phyloP scores from a whole-genome alignment of 495 filamentous ascomycete species.

The Annulohypoxylon moriforme region DNA sequence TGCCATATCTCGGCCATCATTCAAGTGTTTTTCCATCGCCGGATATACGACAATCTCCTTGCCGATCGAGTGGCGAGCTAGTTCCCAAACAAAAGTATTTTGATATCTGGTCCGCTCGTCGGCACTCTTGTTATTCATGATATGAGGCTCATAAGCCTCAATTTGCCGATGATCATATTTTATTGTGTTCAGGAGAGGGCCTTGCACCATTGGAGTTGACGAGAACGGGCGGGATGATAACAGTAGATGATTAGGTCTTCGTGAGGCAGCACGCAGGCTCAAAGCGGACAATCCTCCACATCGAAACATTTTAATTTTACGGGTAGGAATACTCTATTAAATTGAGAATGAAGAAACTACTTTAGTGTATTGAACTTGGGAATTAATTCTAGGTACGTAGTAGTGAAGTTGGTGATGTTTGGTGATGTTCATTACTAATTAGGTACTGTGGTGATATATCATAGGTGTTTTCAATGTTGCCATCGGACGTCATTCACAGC shows the following conservation, averaged over 20 bases:
- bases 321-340: too few species aligned
- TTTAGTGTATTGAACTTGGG: too few species aligned
- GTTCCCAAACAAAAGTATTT: slow-evolving; percentile 76
- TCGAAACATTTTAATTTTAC: slow-evolving; percentile 20
- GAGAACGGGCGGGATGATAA: slow-evolving; percentile 10
- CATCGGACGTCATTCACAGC: too few species aligned
- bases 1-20: slow-evolving; percentile 58
- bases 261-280: too few species aligned
- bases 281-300: too few species aligned
- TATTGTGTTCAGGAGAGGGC: slow-evolving; percentile 63
- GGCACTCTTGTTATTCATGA: slow-evolving; percentile 58
- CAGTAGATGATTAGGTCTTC: background rate
- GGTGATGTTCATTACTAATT: too few species aligned
- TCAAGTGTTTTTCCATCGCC: slow-evolving; percentile 67
- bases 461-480: too few species aligned
- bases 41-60: slow-evolving; percentile 78
- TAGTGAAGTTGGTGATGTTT: too few species aligned
- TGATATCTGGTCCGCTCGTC: slow-evolving; percentile 64
- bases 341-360: too few species aligned
- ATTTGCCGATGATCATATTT: slow-evolving; percentile 71
- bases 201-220: background rate
- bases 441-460: too few species aligned
- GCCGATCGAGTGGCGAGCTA: slow-evolving; percentile 71
- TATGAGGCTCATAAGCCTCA: slow-evolving; percentile 65
- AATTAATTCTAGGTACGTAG: too few species aligned